Evolutionary conservation across 352 stramenopile genomes (phyloP).

Genomic region (Globisporangium lucens): DNA sequence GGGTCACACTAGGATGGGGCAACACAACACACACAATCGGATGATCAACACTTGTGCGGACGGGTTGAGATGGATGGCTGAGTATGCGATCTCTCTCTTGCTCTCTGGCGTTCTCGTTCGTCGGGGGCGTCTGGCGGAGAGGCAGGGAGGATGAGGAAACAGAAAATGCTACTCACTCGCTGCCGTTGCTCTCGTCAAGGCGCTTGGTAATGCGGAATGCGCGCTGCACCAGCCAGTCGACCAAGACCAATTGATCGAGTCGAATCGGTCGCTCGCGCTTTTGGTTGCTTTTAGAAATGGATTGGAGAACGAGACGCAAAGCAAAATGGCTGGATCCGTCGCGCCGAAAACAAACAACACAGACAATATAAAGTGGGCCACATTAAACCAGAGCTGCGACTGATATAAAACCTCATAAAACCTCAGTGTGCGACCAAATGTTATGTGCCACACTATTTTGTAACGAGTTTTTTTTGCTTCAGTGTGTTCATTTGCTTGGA

Average conservation of each 20-base stretch:
- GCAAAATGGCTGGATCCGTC: constrained; percentile 2
- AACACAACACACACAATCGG: constrained; percentile 18
- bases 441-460: not conserved
- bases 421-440: no score
- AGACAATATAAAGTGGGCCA: not conserved
- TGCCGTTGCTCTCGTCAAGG: not conserved
- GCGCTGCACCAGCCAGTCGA: not conserved
- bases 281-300: not conserved
- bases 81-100: not conserved
- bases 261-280: not conserved
- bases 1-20: constrained; percentile 14
- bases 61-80: not conserved
- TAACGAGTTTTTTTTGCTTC: not conserved
- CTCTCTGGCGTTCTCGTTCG: not conserved
- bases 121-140: not conserved
- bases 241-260: not conserved
- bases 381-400: not conserved
- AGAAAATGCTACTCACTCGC: constrained; percentile 4
- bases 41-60: constrained; percentile 10
- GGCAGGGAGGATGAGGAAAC: not conserved
- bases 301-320: not conserved
- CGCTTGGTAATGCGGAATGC: not conserved
- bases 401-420: not conserved
- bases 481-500: not conserved
- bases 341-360: not conserved